Conservation (phyloP, 257 asterid species). For the Fraxinus anomala region DNA sequence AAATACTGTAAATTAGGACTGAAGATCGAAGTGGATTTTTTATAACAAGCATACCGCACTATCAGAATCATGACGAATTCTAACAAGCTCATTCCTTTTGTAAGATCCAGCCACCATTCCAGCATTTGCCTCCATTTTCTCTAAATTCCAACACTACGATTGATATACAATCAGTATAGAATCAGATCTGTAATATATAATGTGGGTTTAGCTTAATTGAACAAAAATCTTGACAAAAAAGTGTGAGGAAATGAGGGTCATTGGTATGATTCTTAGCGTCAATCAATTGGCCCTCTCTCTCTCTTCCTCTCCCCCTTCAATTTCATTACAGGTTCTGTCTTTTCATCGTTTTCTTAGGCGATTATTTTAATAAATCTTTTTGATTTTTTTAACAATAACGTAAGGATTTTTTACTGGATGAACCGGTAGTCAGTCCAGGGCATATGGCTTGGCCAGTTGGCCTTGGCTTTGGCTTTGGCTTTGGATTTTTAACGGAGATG, state of each 20-base stretch:
- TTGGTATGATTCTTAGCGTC: slow-evolving; percentile 26
- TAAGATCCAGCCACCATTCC: slow-evolving; percentile 94
- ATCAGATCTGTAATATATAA: neutral
- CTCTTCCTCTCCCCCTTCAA: slow-evolving; percentile 17
- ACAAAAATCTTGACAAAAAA: neutral
- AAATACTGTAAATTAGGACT: slow-evolving; percentile 8
- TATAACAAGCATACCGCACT: slow-evolving; percentile 49
- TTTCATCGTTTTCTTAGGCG: slow-evolving; percentile 22
- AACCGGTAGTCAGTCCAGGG: slow-evolving; percentile 33
- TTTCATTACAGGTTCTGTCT: slow-evolving; percentile 16
- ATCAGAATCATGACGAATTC: slow-evolving; percentile 74
- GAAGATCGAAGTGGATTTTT: slow-evolving; percentile 25
- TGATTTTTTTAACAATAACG: slow-evolving; percentile 14
- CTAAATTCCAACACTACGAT: slow-evolving; percentile 8
- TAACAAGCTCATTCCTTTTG: slow-evolving; percentile 71
- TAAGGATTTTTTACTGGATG: slow-evolving; percentile 33
- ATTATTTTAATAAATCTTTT: slow-evolving; percentile 15
- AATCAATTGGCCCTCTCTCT: slow-evolving; percentile 35
- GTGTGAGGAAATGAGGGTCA: slow-evolving; percentile 24
- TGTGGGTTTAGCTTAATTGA: slow-evolving; percentile 8
- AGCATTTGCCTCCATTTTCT: slow-evolving; percentile 68
- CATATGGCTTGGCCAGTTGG: neutral
- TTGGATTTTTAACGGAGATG: neutral
- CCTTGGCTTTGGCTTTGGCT: neutral
- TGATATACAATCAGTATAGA: neutral